These are phyloP conservation scores for Styphnolobium japonicum DNA, from an alignment of 306 rosid genomes.

Conservation along the genomic window DNA sequence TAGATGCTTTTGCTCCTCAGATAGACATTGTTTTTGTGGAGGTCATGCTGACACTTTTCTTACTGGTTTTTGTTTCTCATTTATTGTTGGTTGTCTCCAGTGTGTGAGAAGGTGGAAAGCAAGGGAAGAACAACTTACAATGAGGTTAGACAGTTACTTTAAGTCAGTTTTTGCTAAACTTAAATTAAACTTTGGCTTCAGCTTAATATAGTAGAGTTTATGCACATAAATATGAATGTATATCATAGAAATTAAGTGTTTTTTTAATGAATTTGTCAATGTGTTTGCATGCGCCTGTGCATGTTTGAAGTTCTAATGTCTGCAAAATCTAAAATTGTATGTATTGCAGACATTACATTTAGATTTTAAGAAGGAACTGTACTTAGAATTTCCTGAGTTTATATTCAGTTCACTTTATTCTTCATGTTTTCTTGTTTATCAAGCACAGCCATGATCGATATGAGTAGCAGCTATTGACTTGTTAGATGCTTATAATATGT, in stretches of 20 bases:
- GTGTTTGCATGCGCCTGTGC: neutral
- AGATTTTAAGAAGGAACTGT: neutral
- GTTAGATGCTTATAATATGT: neutral
- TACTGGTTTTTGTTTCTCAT: constrained; percentile 25
- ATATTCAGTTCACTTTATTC: neutral
- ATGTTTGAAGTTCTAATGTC: neutral
- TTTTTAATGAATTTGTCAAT: neutral
- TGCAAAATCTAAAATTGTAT: neutral
- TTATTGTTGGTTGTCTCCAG: constrained; percentile 46
- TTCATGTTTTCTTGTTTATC: neutral
- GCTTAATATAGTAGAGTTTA: neutral
- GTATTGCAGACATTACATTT: neutral
- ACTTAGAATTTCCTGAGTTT: neutral
- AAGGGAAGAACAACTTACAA: constrained; percentile 97
- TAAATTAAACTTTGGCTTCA: neutral
- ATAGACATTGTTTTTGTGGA: neutral
- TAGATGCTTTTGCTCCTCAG: neutral
- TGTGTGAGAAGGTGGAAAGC: constrained; percentile 99
- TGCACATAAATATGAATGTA: neutral
- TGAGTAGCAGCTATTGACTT: neutral
- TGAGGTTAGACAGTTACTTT: constrained; percentile 61
- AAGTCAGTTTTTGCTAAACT: constrained; percentile 10
- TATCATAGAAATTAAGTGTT: neutral
- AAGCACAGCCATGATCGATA: neutral
- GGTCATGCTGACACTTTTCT: neutral